These are phyloP conservation scores for Lyophyllum shimeji DNA, from an alignment of 768 basidiomycete genomes.

Conservation along the genomic window DNA sequence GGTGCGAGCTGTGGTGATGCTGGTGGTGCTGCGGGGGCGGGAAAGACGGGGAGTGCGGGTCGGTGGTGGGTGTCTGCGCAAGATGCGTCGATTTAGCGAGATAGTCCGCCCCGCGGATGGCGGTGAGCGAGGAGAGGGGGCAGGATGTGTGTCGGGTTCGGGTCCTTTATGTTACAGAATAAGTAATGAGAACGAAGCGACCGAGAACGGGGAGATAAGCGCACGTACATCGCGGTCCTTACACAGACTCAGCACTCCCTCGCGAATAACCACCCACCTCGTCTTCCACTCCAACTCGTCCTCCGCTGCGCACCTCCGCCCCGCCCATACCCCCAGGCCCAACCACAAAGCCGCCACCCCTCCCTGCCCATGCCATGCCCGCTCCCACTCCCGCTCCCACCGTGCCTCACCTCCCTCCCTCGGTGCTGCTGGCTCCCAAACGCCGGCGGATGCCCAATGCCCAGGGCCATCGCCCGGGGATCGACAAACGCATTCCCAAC, in stretches of 20 bases:
- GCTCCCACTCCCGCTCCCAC: neutral
- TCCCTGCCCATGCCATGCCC: conserved; percentile 13
- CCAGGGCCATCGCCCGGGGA: conserved; percentile 3
- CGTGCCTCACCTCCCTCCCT: neutral
- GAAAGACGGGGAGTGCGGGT: neutral
- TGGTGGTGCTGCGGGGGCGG: neutral
- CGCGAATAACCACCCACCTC: conserved; percentile 60
- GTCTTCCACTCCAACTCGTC: conserved; percentile 59
- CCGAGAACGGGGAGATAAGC: neutral
- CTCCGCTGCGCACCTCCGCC: conserved; percentile 1
- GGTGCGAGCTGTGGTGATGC: neutral
- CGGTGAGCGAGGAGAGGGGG: conserved; percentile 37
- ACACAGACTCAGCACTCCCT: conserved; percentile 54
- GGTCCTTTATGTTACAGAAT: conserved; percentile 29
- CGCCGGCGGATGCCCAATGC: conserved; percentile 11
- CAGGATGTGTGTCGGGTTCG: conserved; percentile 36
- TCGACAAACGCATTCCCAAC: neutral
- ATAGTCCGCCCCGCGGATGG: conserved; percentile 45
- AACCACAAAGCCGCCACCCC: conserved; percentile 17
- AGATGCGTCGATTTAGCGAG: conserved; percentile 23
- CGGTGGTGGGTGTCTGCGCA: neutral
- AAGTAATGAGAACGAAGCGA: neutral
- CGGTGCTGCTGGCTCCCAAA: neutral
- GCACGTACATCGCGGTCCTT: conserved; percentile 50
- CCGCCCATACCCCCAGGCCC: too few species aligned